These are phyloP conservation scores for Phaseolus lunatus DNA, from an alignment of 306 rosid genomes.

Conservation along the genomic window DNA sequence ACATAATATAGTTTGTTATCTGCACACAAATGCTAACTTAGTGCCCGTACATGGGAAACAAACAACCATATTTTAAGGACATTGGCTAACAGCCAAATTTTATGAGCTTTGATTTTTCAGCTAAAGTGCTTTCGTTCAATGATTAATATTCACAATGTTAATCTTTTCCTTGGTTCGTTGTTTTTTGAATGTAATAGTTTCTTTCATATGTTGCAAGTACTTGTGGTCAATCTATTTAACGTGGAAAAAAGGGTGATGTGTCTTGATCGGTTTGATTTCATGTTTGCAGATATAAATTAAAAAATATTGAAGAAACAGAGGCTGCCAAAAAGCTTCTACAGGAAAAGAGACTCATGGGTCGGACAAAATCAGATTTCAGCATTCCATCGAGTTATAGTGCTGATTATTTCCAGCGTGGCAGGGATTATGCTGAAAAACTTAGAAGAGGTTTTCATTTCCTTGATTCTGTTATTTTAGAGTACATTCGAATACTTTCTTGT, in stretches of 20 bases:
- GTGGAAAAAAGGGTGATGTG: neutral
- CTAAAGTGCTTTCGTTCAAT: constrained; percentile 7
- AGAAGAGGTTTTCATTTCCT: constrained; percentile 72
- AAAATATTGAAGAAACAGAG: constrained; percentile 96
- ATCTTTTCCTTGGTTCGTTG: constrained; percentile 21
- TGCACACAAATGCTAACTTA: neutral
- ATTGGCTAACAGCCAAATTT: neutral
- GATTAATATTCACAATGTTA: constrained; percentile 1
- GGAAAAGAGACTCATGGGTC: constrained; percentile 90
- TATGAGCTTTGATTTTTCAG: neutral
- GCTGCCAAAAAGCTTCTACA: constrained; percentile 95
- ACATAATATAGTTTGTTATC: neutral
- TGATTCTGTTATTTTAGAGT: constrained; percentile 8
- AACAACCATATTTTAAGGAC: neutral
- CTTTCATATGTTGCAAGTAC: constrained; percentile 25
- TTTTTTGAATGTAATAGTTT: constrained; percentile 1
- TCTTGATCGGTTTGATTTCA: constrained; percentile 32
- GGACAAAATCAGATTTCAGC: constrained; percentile 80
- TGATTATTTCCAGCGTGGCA: constrained; percentile 98
- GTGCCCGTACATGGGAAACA: constrained; percentile 21
- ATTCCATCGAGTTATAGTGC: constrained; percentile 96
- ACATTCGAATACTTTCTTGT: neutral
- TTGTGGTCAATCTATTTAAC: neutral
- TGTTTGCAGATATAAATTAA: constrained; percentile 79
- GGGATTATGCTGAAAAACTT: constrained; percentile 98